Evolutionary conservation across 108 stramenopile genomes (phyloP).

Genomic region (Parietichytrium sp.): DNA sequence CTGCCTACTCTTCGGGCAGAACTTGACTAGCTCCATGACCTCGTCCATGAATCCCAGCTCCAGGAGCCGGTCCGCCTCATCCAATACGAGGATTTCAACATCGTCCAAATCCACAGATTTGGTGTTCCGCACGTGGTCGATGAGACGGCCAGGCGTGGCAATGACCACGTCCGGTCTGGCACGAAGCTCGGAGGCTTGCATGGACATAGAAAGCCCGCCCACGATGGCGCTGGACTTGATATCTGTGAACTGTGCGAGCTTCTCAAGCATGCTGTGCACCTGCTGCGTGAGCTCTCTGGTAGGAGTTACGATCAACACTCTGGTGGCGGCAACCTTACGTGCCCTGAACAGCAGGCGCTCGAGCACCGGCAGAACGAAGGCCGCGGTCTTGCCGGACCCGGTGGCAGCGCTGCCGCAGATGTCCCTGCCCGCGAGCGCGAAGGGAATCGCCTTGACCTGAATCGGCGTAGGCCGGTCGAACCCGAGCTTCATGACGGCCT

Average conservation of each 20-base stretch:
- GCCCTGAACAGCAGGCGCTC: constrained; percentile 87
- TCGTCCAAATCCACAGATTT: constrained; percentile 82
- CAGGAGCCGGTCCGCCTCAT: constrained; percentile 86
- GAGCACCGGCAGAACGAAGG: constrained; percentile 88
- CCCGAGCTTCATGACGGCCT: constrained; percentile 88
- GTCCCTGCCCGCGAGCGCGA: constrained; percentile 86
- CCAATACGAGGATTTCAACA: constrained; percentile 75
- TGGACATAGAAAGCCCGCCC: constrained; percentile 86
- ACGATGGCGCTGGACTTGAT: constrained; percentile 75
- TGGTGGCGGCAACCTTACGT: constrained; percentile 67
- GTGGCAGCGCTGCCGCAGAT: constrained; percentile 86
- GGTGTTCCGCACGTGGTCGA: constrained; percentile 90
- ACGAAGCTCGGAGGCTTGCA: constrained; percentile 84
- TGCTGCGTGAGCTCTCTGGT: constrained; percentile 94
- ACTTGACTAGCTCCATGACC: constrained; percentile 82
- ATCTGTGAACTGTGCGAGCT: constrained; percentile 83
- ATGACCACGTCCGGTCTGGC: constrained; percentile 87
- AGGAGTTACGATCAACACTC: constrained; percentile 81
- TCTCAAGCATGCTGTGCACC: constrained; percentile 79
- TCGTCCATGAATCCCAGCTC: constrained; percentile 95
- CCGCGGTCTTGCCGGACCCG: constrained; percentile 77
- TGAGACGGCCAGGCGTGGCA: constrained; percentile 89
- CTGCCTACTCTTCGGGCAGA: constrained; percentile 80
- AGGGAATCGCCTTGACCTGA: constrained; percentile 83
- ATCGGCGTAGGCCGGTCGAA: constrained; percentile 90